These are phyloP conservation scores for Dipodascopsis tothii DNA, from an alignment of 805 yeast genomes.

Conservation along the genomic window DNA sequence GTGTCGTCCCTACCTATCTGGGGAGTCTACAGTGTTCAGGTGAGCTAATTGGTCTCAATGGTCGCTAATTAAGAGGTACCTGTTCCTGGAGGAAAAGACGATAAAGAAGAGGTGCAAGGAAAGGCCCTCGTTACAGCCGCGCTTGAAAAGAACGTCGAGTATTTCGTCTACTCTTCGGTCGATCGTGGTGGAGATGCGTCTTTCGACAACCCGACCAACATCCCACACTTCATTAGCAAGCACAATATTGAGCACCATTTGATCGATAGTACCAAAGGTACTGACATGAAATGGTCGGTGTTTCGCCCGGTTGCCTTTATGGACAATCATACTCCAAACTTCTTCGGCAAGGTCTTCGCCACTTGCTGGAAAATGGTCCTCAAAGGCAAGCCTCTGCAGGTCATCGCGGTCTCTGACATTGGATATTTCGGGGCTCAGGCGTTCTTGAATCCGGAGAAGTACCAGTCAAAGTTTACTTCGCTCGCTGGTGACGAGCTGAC, in stretches of 20 bases:
- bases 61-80: no score
- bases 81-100: not conserved
- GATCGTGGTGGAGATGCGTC: conserved; percentile 1
- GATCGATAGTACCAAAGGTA: not conserved
- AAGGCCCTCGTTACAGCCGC: conserved; percentile 4
- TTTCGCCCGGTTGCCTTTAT: conserved; percentile 4
- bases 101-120: conserved; percentile 2
- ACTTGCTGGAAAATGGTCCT: not conserved
- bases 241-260: conserved; percentile 3
- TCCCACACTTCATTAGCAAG: conserved; percentile 4
- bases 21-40: conserved; percentile 8
- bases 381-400: not conserved
- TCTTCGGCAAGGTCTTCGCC: conserved; percentile 1
- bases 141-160: conserved; percentile 1
- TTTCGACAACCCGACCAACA: conserved; percentile 1
- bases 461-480: not conserved
- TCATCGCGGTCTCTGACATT: conserved; percentile 2
- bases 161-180: conserved; percentile 5
- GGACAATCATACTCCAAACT: conserved; percentile 1
- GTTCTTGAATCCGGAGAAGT: conserved; percentile 1
- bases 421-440: conserved; percentile 2
- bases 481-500: conserved; percentile 7
- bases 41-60: no score
- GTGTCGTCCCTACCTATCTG: conserved; percentile 3
- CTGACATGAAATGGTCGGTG: conserved; percentile 3